Base-by-base conservation (phyloP, 2,329 filamentous ascomycete genomes). In the Teratosphaeria zuluensis region DNA sequence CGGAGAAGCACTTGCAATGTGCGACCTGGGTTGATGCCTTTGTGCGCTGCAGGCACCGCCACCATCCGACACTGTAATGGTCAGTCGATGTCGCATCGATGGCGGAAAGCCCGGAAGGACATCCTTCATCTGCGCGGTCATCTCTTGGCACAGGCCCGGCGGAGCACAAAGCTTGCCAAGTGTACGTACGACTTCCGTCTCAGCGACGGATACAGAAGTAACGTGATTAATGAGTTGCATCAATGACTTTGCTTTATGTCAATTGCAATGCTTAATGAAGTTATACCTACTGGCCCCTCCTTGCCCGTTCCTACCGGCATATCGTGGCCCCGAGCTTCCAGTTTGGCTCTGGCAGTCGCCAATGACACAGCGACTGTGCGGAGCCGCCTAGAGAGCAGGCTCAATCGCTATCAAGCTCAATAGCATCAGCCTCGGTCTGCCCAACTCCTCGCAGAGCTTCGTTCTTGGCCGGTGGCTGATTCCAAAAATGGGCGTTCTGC, bases 361-460 rank as follows among this genome's bases (percentile, higher is more conserved):
- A 42, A 42, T 42, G 35, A 42, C 9, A 42, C 35, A 14, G 12
- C 35, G n/a, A 42, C 35, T 16, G n/a, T 16, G 35, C 5, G 12
- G 14, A 42, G n/a, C 4, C 35, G 35, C 35, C n/a, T 16, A 16
- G 16, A 42, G 4, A 4, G 42, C 16, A 19, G 16, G 42, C 42
- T 64, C 62, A 69, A 57, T 69, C 67, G 53, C 67, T 68, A 21
- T 48, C 42, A 24, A 67, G 61, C 60, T 68, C 66, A 53, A 68
- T 66, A 11, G 65, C 66, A 16, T 66, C 66, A 12, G 65, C 64
- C 16, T 28, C 59, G 31, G 61, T 63, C 11, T 53, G 54, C 4
- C 63, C 63, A 19, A 62, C 57, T 11, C 11, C 57, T 53, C 66
- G 63, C 53, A 68, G 51, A 16, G 58, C 63, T 30, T 60, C 53